Evolutionary conservation across 225 moss, liverwort and hornwort species (phyloP), one percentile per base, ranked within the genome.

Genomic region (Pseudoscleropodium purum): DNA sequence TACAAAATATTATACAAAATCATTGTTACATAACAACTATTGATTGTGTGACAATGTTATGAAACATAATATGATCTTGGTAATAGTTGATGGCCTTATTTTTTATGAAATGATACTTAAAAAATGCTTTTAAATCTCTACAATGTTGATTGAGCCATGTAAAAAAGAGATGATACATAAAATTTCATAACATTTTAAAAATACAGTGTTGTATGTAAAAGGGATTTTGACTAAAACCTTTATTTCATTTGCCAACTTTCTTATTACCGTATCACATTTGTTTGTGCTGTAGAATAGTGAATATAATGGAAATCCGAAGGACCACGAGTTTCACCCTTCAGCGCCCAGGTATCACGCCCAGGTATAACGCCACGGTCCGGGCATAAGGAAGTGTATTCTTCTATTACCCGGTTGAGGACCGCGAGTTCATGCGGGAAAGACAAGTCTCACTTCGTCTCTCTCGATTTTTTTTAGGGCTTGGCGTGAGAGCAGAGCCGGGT

Each of bases 391-490:
- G 33, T 26, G 39, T 61, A 83, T 23, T 1, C 5, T 0, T 0
- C 1, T 36, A 11, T 6, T 69, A 47, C 79, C 85, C 33, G 60
- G 27, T 59, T 83, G 68, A 83, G 60, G 41, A 15, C 90, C 80
- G 34, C 60, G 5, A 18, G 16, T 60, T 15, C 47, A 16, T 6
- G 8, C 31, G n/a, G 45, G 23, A 57, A 39, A 18, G 10, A 29
- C 61, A 78, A 84, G 90, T 87, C 61, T 81, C 81, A 3, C 85
- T 90, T 92, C 87, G 85, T 92, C 90, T 90, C 91, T 87, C 84
- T 92, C 81, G 90, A 45, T 74, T 89, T 89, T 85, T 47, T 90
- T 90, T 92, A 92, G 91, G 91, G 91, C 91, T 90, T 79, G 84
- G 51, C 60, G 51, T 68, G 51, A 76, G 33, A 51, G 81, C 65